Conservation (phyloP, 2,329 filamentous ascomycete species). For the Aspergillus fumigatiaffinis region DNA sequence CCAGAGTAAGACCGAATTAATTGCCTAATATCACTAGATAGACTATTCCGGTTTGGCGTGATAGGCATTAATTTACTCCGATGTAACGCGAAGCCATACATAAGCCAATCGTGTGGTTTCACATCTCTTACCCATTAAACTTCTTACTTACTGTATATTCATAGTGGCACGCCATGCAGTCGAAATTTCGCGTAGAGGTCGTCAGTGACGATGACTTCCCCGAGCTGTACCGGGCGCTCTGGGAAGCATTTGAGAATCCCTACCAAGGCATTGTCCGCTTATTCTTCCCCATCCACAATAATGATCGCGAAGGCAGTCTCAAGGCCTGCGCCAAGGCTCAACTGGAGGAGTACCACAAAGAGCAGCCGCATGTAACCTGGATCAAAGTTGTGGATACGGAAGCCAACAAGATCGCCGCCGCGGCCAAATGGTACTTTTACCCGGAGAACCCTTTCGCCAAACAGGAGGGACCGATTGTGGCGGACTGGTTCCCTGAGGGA, state of each 20-base stretch:
- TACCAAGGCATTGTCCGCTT: constrained; percentile 23
- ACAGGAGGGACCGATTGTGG: constrained; percentile 5
- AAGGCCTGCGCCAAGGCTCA: constrained; percentile 16
- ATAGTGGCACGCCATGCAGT: not conserved
- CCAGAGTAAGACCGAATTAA: too few relatives aligned
- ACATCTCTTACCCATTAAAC: not conserved
- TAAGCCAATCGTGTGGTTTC: not conserved
- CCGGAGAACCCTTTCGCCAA: constrained; percentile 24
- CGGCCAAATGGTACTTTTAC: constrained; percentile 27
- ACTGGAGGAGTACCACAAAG: constrained; percentile 17
- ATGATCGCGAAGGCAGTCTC: constrained; percentile 20
- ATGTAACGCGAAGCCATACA: not conserved
- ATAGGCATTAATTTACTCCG: not conserved
- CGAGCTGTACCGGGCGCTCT: constrained; percentile 7
- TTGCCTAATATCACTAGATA: too few relatives aligned
- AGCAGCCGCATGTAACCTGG: constrained; percentile 27
- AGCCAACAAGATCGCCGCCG: constrained; percentile 23
- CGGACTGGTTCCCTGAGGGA: constrained; percentile 32
- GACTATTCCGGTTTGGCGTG: not conserved
- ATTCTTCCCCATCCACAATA: constrained; percentile 24
- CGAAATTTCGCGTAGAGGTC: not conserved
- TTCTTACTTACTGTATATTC: too few relatives aligned
- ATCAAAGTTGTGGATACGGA: constrained; percentile 28
- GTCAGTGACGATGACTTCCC: constrained; percentile 8
- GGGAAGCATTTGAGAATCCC: constrained; percentile 19